phyloP scores from a whole-genome alignment of 176 grass and related monocot genomes.

The Aechmea fasciata region DNA sequence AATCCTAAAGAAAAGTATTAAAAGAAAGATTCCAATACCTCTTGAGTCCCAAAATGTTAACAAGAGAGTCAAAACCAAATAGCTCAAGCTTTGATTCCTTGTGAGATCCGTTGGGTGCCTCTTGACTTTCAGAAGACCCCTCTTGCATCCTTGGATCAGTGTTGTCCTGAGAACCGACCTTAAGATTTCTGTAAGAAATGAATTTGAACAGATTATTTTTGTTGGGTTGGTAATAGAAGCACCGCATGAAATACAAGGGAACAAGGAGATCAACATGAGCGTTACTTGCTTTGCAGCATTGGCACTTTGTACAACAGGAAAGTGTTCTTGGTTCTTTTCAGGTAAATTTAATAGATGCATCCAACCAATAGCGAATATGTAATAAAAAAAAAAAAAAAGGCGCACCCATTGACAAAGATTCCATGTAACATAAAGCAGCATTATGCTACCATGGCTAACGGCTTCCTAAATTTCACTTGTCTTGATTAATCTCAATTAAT shows the following conservation, averaged over 20 bases:
- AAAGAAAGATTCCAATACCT: conserved; percentile 37
- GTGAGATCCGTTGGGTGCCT: conserved; percentile 37
- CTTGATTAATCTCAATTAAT: too few species aligned
- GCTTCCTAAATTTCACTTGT: too few species aligned
- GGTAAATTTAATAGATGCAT: too few species aligned
- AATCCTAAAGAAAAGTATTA: conserved; percentile 10
- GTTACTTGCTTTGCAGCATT: too few species aligned
- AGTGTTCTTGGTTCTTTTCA: too few species aligned
- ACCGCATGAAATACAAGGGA: not conserved
- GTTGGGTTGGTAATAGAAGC: not conserved
- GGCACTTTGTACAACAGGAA: too few species aligned
- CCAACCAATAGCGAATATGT: too few species aligned
- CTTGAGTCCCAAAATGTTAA: conserved; percentile 97
- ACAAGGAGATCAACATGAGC: not conserved
- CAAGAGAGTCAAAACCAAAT: conserved; percentile 99
- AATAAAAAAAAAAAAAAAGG: too few species aligned
- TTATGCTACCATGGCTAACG: too few species aligned
- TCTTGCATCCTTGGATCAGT: conserved; percentile 36
- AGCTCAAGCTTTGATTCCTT: conserved; percentile 91
- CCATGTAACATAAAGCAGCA: too few species aligned
- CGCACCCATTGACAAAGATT: too few species aligned
- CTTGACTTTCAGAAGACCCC: conserved; percentile 48
- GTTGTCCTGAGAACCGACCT: conserved; percentile 34
- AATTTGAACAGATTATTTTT: not conserved
- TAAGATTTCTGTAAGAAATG: conserved; percentile 52